Evolutionary conservation across 2,329 filamentous ascomycete genomes (phyloP).

Genomic region (Beauveria brongniartii): DNA sequence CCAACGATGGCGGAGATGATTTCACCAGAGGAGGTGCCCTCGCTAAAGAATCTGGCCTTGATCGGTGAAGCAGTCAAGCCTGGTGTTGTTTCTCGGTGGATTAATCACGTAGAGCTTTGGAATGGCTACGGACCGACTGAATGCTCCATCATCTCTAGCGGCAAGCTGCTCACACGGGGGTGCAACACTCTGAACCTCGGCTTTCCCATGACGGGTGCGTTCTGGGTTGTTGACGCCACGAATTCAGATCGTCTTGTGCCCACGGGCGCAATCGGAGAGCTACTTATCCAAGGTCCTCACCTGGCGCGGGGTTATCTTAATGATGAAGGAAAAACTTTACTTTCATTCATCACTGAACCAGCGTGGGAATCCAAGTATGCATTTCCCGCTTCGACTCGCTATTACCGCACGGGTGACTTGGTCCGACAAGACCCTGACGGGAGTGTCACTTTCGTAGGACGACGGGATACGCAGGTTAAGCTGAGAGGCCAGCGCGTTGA

Average conservation of each 20-base stretch:
- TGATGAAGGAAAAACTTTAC: constrained; percentile 20
- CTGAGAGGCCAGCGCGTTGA: constrained; percentile 19
- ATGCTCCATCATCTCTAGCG: constrained; percentile 21
- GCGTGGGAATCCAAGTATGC: background rate
- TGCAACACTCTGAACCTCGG: background rate
- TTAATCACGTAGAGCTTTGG: constrained; percentile 23
- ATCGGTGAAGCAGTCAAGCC: constrained; percentile 25
- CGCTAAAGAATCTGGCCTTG: background rate
- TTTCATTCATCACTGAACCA: constrained; percentile 14
- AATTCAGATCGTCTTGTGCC: constrained; percentile 15
- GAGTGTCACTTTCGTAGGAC: constrained; percentile 14
- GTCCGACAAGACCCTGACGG: constrained; percentile 14
- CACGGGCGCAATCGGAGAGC: constrained; percentile 20
- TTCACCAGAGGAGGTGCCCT: background rate
- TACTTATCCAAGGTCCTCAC: constrained; percentile 31
- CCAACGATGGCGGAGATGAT: constrained; percentile 12
- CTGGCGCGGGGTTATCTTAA: constrained; percentile 42
- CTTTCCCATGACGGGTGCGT: background rate
- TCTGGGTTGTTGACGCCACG: constrained; percentile 16
- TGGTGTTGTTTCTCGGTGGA: constrained; percentile 14
- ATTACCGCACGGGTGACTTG: constrained; percentile 16
- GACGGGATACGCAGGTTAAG: constrained; percentile 18
- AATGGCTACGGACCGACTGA: constrained; percentile 37
- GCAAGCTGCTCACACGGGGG: background rate
- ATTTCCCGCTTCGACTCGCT: background rate